Percentiles rank a stretch among this genome's conserved stretches.
phyloP scores from a whole-genome alignment of 148 eudicot genomes.

The Fagopyrum homotropicum region DNA sequence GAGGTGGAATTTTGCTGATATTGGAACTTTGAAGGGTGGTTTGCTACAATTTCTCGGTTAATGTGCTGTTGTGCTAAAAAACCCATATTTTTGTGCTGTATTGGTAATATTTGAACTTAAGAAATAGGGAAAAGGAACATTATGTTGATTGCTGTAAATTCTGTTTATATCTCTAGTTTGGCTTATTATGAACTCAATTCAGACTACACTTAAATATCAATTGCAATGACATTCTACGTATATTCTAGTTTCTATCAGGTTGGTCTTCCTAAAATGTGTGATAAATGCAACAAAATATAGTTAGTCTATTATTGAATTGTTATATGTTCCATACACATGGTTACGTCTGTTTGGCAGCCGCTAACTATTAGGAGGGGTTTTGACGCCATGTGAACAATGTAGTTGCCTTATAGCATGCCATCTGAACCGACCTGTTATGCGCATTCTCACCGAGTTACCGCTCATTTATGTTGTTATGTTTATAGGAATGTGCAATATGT shows the following conservation, averaged over 20 bases:
- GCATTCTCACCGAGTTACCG: neutral
- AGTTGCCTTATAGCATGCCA: neutral
- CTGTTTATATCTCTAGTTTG: neutral
- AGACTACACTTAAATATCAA: neutral
- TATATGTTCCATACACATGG: neutral
- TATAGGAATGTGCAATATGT: slow-evolving; percentile 86
- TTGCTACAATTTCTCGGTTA: too few relatives aligned
- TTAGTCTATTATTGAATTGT: neutral
- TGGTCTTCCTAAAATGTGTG: neutral
- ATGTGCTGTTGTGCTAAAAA: too few relatives aligned
- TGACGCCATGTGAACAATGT: too few relatives aligned
- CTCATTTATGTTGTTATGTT: neutral
- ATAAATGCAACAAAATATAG: neutral
- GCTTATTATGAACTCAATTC: neutral
- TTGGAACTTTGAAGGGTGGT: too few relatives aligned
- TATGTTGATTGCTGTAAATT: neutral
- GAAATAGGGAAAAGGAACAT: neutral
- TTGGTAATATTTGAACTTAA: neutral
- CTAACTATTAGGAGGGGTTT: too few relatives aligned
- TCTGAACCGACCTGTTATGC: neutral
- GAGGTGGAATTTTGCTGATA: too few relatives aligned
- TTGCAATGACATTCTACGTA: neutral
- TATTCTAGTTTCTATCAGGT: neutral
- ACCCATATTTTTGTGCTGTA: neutral
- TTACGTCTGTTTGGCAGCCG: neutral